Conservation (phyloP, 352 stramenopile genomes). For the Globisporangium acanthophoron region DNA sequence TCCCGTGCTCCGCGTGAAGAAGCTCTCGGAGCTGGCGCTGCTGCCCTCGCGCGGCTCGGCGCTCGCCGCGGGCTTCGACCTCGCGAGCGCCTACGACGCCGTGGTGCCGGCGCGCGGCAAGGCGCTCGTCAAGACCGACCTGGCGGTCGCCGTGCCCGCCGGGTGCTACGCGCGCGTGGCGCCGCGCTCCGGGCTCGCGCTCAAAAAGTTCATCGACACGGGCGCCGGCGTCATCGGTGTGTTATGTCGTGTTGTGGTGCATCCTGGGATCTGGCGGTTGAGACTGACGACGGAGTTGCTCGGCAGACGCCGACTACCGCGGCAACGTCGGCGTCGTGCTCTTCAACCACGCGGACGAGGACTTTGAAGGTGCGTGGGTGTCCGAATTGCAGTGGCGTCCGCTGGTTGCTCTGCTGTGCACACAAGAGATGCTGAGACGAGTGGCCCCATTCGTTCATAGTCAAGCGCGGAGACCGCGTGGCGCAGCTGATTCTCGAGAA, state of each 20-base stretch:
- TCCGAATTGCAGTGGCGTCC: not conserved
- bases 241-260: not conserved
- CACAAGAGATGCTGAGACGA: not conserved
- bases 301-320: conserved; percentile 94
- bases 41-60: conserved; percentile 71
- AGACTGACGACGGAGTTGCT: not conserved
- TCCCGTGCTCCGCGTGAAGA: conserved; percentile 75
- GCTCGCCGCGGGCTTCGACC: conserved; percentile 77
- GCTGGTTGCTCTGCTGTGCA: not conserved
- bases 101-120: conserved; percentile 91
- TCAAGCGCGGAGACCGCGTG: conserved; percentile 95
- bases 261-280: not conserved
- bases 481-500: conserved; percentile 98
- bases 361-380: conserved; percentile 72
- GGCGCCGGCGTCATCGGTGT: conserved; percentile 95
- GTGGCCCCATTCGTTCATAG: conserved; percentile 3
- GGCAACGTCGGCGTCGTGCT: conserved; percentile 98
- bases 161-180: conserved; percentile 92
- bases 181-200: conserved; percentile 91
- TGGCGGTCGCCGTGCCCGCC: conserved; percentile 91
- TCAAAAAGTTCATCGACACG: conserved; percentile 98
- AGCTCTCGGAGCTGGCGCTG: conserved; percentile 76
- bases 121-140: conserved; percentile 96
- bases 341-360: conserved; percentile 95
- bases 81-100: conserved; percentile 80